Percentiles rank a stretch among this genome's conserved stretches.
phyloP scores from a whole-genome alignment of 106 monocot species.

The Apostasia shenzhenica region DNA sequence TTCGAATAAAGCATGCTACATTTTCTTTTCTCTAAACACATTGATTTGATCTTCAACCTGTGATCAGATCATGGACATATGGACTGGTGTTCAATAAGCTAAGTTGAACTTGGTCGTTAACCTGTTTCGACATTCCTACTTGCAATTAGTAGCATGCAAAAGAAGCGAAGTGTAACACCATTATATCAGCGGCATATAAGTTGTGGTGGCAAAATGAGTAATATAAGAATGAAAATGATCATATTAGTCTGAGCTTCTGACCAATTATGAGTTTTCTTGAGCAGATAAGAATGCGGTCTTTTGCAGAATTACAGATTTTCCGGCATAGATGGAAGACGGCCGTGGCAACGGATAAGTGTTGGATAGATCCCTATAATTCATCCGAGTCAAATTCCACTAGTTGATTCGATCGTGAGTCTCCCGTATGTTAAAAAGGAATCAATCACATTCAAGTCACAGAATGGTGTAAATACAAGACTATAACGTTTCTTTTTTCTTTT shows the following conservation, averaged over 20 bases:
- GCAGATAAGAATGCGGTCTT: conserved; percentile 30
- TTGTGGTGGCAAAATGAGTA: neutral
- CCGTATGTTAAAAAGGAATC: too few species aligned
- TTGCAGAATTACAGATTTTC: conserved; percentile 26
- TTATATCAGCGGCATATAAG: neutral
- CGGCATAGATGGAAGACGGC: conserved; percentile 31
- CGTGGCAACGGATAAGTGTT: conserved; percentile 24
- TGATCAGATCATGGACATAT: too few species aligned
- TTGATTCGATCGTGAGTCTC: neutral
- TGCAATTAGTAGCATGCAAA: neutral
- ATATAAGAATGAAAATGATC: neutral
- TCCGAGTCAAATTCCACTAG: neutral
- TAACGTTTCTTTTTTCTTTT: too few species aligned
- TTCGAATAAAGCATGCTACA: too few species aligned
- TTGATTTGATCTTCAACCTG: too few species aligned
- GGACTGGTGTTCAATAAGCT: too few species aligned
- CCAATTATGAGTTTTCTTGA: neutral
- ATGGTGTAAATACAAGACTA: too few species aligned
- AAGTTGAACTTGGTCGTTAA: too few species aligned
- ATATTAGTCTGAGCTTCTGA: neutral
- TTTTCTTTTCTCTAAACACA: too few species aligned
- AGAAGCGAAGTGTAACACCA: neutral
- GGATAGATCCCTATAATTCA: conserved; percentile 35
- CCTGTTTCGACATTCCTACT: too few species aligned
- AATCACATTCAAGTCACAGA: too few species aligned